These are phyloP conservation scores for Leishmania amazonensis DNA, from an alignment of 208 protist species.

Conservation along the genomic window DNA sequence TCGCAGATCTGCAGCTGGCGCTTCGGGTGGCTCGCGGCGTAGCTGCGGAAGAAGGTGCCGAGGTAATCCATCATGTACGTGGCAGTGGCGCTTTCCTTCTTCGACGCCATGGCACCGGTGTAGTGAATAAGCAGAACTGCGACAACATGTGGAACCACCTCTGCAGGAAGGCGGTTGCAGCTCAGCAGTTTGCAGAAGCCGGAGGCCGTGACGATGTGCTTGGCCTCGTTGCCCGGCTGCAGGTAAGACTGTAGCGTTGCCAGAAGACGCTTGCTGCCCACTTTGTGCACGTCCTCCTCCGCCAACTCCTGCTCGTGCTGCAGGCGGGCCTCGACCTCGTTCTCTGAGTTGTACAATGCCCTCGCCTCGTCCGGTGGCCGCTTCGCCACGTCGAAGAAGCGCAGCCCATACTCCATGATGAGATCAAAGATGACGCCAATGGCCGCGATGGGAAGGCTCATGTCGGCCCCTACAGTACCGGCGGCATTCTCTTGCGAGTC, in stretches of 20 bases:
- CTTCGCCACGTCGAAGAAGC: constrained; percentile 72
- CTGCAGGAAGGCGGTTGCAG: constrained; percentile 77
- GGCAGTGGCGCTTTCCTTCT: constrained; percentile 29
- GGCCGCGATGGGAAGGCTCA: constrained; percentile 64
- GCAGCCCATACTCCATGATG: constrained; percentile 87
- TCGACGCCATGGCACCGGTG: constrained; percentile 30
- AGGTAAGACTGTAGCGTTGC: constrained; percentile 59
- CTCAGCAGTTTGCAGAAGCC: constrained; percentile 90
- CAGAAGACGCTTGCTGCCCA: constrained; percentile 68
- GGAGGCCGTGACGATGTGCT: constrained; percentile 36
- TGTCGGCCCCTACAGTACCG: background rate
- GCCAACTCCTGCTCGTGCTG: constrained; percentile 75
- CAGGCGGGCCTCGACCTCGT: constrained; percentile 57
- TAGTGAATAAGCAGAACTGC: constrained; percentile 73
- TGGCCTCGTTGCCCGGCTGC: constrained; percentile 30
- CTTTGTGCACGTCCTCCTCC: constrained; percentile 84
- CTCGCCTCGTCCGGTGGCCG: background rate
- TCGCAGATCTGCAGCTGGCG: constrained; percentile 63
- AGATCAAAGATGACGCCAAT: constrained; percentile 83
- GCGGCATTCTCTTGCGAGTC: constrained; percentile 52
- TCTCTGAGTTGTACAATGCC: constrained; percentile 35
- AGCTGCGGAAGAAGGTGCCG: constrained; percentile 81
- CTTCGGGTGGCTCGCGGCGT: constrained; percentile 74
- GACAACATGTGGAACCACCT: constrained; percentile 54
- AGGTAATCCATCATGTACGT: constrained; percentile 74